These are phyloP conservation scores for Rhizophlyctis rosea DNA, from an alignment of 192 early-diverging fungal species.

Conservation along the genomic window DNA sequence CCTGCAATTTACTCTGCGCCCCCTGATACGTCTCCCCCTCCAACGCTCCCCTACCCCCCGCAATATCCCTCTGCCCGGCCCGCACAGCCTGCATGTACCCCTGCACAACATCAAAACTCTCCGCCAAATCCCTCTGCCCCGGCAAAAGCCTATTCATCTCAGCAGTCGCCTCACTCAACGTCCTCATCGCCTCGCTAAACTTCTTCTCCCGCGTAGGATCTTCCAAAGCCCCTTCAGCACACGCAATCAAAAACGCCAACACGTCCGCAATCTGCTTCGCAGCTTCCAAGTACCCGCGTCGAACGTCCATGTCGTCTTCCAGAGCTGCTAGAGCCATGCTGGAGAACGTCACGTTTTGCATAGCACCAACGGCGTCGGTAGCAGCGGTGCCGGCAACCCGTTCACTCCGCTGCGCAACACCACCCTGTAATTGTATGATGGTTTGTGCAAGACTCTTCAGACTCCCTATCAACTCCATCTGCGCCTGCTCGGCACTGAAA, in stretches of 20 bases:
- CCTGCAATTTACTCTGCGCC: constrained; percentile 40
- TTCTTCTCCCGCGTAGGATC: constrained; percentile 5
- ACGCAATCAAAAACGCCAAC: constrained; percentile 25
- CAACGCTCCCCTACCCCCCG: constrained; percentile 8
- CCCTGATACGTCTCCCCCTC: constrained; percentile 21
- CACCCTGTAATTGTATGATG: constrained; percentile 29
- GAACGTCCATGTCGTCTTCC: constrained; percentile 24
- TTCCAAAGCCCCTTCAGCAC: constrained; percentile 35
- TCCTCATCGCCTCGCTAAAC: constrained; percentile 5
- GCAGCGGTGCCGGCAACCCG: constrained; percentile 35
- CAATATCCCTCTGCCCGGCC: constrained; percentile 29
- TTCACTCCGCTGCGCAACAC: constrained; percentile 29
- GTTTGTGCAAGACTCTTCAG: constrained; percentile 31
- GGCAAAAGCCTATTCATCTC: constrained; percentile 33
- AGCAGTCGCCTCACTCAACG: constrained; percentile 16
- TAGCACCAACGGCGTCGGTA: constrained; percentile 36
- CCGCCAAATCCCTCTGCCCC: constrained; percentile 43
- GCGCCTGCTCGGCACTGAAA: constrained; percentile 23
- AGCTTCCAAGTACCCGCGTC: constrained; percentile 30
- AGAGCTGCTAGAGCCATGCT: constrained; percentile 24
- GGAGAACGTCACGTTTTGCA: constrained; percentile 35
- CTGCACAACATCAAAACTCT: too few species aligned
- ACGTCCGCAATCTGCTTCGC: constrained; percentile 32
- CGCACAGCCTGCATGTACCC: too few species aligned
- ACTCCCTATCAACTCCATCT: constrained; percentile 26